Conservation (phyloP, 169 alveolate species). For the Perkinsus marinus region DNA sequence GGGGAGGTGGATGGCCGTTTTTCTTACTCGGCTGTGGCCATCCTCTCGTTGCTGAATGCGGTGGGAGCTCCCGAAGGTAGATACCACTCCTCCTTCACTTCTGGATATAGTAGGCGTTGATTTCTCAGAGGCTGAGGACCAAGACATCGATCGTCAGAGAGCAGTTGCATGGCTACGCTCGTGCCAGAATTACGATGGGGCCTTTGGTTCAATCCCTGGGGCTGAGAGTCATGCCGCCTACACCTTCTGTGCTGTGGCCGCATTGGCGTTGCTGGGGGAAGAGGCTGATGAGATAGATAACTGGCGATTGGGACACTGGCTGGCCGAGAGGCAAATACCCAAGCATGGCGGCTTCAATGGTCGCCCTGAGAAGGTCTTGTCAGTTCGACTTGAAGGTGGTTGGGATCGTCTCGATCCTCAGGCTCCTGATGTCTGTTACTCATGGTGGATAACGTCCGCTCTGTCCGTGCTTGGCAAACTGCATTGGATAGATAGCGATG, state of each 20-base stretch:
- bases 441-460: constrained; percentile 80
- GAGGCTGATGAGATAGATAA: background rate
- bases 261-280: constrained; percentile 9
- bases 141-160: constrained; percentile 37
- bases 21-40: background rate
- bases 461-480: constrained; percentile 45
- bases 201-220: constrained; percentile 79
- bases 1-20: constrained; percentile 67
- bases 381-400: background rate
- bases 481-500: constrained; percentile 9
- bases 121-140: constrained; percentile 45
- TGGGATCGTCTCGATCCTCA: background rate
- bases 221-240: constrained; percentile 88
- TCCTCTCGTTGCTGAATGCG: background rate
- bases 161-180: constrained; percentile 57
- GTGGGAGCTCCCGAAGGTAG: background rate
- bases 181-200: constrained; percentile 78
- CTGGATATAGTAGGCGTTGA: constrained; percentile 68
- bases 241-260: constrained; percentile 70
- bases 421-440: constrained; percentile 85
- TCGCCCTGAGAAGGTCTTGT: constrained; percentile 69
- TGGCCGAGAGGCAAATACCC: constrained; percentile 54
- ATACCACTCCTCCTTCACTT: background rate
- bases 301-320: constrained; percentile 43
- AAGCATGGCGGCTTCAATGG: constrained; percentile 80